Percentiles rank a stretch among this genome's conserved stretches.
These are phyloP conservation scores for Stellera chamaejasme DNA, from an alignment of 345 rosid genomes.

Conservation along the genomic window DNA sequence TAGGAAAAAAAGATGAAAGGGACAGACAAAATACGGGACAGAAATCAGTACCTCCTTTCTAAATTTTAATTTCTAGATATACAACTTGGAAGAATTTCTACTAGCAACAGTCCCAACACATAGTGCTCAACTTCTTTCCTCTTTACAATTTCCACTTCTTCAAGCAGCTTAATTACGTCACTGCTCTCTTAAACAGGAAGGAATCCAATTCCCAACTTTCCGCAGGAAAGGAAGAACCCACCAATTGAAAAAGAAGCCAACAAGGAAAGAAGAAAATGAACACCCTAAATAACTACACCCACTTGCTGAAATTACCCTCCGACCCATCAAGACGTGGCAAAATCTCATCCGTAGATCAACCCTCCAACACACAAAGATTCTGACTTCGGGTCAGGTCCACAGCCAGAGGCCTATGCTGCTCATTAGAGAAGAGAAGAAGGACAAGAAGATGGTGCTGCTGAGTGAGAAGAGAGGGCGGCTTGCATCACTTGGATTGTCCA, in stretches of 20 bases:
- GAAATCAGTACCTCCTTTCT: too few species aligned
- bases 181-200: slow-evolving; percentile 21
- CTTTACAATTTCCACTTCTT: slow-evolving; percentile 4
- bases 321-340: slow-evolving; percentile 21
- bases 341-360: slow-evolving; percentile 32
- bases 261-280: slow-evolving; percentile 1
- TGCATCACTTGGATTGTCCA: slow-evolving; percentile 11
- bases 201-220: slow-evolving; percentile 37
- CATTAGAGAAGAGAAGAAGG: slow-evolving; percentile 9
- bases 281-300: neutral
- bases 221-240: neutral
- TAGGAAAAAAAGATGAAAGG: too few species aligned
- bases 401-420: slow-evolving; percentile 15
- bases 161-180: slow-evolving; percentile 10
- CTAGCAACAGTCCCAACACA: too few species aligned
- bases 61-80: too few species aligned
- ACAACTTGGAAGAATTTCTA: too few species aligned
- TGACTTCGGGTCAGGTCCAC: neutral
- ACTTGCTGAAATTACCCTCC: slow-evolving; percentile 11
- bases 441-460: slow-evolving; percentile 4
- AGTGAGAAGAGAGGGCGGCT: slow-evolving; percentile 2
- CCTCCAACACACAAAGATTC: neutral
- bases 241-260: neutral
- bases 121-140: too few species aligned
- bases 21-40: too few species aligned